Conservation (phyloP, 169 alveolate species). For the Theileria orientalis region DNA sequence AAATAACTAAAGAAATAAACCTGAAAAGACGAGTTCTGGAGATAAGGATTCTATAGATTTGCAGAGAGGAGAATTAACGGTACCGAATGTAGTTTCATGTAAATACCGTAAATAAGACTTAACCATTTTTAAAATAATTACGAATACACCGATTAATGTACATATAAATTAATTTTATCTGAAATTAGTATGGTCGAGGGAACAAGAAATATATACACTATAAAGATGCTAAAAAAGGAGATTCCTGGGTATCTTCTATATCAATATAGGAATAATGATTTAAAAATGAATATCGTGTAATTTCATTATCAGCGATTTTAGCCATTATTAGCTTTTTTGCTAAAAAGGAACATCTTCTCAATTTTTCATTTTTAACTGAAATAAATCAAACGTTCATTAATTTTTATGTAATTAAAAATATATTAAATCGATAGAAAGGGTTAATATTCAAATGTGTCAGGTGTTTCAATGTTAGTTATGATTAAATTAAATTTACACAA, state of each 20-base stretch:
- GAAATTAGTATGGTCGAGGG: neutral
- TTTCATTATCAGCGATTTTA: neutral
- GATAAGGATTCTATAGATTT: slow-evolving; percentile 25
- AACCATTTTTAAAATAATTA: slow-evolving; percentile 36
- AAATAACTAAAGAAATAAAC: too few species aligned
- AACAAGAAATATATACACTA: neutral
- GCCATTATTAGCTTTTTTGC: too few species aligned
- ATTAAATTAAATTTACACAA: too few species aligned
- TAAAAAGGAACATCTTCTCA: too few species aligned
- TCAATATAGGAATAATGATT: neutral
- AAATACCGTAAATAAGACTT: slow-evolving; percentile 58
- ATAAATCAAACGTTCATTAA: too few species aligned
- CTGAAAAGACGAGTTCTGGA: slow-evolving; percentile 40
- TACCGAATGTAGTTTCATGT: slow-evolving; percentile 57
- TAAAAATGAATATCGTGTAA: neutral
- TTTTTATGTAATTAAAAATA: too few species aligned
- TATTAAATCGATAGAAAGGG: too few species aligned
- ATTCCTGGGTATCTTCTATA: neutral
- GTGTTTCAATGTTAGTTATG: too few species aligned
- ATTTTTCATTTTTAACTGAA: too few species aligned
- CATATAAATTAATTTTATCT: neutral
- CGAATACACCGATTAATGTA: neutral
- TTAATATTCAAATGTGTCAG: too few species aligned
- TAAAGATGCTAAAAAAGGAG: neutral
- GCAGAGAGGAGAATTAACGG: slow-evolving; percentile 39